Evolutionary conservation across 257 asterid species (phyloP), one percentile per base, ranked within the genome.

Genomic region (Solanum verrucosum): DNA sequence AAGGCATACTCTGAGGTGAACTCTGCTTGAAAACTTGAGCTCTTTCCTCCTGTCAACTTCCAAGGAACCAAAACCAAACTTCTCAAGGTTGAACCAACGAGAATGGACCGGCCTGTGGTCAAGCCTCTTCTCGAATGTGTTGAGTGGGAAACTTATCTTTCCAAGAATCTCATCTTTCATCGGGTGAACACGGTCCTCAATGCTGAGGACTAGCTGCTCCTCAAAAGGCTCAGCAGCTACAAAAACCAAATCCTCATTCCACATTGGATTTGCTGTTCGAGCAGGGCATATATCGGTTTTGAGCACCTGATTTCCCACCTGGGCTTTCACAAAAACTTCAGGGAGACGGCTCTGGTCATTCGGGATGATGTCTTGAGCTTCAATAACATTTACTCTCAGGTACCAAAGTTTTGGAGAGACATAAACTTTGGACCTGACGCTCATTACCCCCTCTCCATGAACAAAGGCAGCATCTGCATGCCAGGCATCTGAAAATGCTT

Each of bases 351-450:
- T 71, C 40, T 91, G 90, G 59, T 94, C 95, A 13, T 79, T 90
- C 0, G 94, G 93, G 12, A 93, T 86, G 67, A 96, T 46, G 88
- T 93, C 98, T 49, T 96, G 98, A 81, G 97, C 98, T 90, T 95
- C 98, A 21, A 95, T 95, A 15, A 95, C 94, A 14, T 92, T 94
- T 63, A 95, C 95, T 68, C 98, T 91, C 7, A 95, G 84, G 88
- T 95, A 95, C 98, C 98, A 95, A 5, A 95, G 95, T 72, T 93
- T 95, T 1, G 98, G 98, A 0, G 98, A 93, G 79, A 93, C 93
- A 78, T 94, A 94, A 1, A 95, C 98, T 84, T 95, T 95, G 35
- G 98, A 95, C 83, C 95, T 86, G 14, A 94, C 90, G 87, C 91
- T 93, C 63, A 88, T 65, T 38, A 94, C 93, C 42, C 98, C 98